Evolutionary conservation across 2,329 filamentous ascomycete species (phyloP), one percentile per base, ranked within the genome.

Genomic region (Fusarium brevicatenulatum): DNA sequence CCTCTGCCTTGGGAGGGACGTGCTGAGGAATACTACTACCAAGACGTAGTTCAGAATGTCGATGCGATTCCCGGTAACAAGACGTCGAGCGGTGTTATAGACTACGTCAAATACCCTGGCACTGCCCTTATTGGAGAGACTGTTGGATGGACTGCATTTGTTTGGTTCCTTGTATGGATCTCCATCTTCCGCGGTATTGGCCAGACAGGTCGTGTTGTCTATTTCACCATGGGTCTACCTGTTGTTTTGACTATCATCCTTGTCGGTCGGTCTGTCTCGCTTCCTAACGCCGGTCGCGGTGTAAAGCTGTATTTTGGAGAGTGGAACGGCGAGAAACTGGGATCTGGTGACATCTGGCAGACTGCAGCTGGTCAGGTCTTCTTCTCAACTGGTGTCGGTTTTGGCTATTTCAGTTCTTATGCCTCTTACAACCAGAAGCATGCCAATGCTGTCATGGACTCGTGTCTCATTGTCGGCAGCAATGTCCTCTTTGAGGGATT

Each of bases 221-320:
- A 90, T 80, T 88, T 88, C 78, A 90, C 88, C n/a, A 90, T 90
- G 87, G 87, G 87, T 2, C 77, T 90, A 9, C 88, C 88, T 1
- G 88, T 90, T 55, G 80, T 88, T 65, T 86, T 87, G 19, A 89
- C 86, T 5, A 83, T 90, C 68, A 85, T 90, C 61, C 82, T 90
- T 32, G 84, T 90, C 52, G 88, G 87, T 23, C 85, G 88, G 4
- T 83, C 86, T 0, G 77, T 86, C 2, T 89, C 88, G 0, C 85
- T 90, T 1, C 83, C 85, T 0, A 89, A 90, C 73, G 88, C 88
- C 0, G 75, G 82, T 3, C 84, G 84, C 32, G 88, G 88, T 10
- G 81, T 90, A 39, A 85, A 82, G 63, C 81, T 89, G 1, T 83
- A 83, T 61, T 84, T 82, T 75, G 82, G 80, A 12, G 83, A 83